Conservation (phyloP, 129 eudicot genomes). For the Flaveria trinervia region DNA sequence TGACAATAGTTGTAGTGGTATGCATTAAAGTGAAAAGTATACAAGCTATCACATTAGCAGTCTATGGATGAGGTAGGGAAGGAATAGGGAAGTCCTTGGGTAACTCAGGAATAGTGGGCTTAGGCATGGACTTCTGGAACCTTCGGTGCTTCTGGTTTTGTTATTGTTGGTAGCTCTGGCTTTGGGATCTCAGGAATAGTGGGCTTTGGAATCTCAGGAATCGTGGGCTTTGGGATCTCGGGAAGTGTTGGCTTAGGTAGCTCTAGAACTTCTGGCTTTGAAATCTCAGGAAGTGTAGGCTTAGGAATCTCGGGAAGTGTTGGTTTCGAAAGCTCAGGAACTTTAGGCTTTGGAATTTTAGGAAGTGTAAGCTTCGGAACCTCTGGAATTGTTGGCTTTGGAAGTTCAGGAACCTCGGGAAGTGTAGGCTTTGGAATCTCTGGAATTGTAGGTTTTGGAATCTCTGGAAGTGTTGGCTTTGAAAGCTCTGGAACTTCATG, state of each 20-base stretch:
- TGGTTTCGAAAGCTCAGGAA: slow-evolving; percentile 20
- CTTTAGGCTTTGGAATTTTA: slow-evolving; percentile 5
- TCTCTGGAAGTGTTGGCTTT: neutral
- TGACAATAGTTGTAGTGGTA: neutral
- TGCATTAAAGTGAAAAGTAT: neutral
- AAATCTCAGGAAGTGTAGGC: slow-evolving; percentile 10
- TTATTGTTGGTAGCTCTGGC: slow-evolving; percentile 16
- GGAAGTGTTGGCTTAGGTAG: slow-evolving; percentile 25
- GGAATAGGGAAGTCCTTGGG: slow-evolving; percentile 40
- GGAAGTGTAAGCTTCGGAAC: slow-evolving; percentile 9
- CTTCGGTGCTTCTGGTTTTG: neutral
- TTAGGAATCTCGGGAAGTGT: slow-evolving; percentile 9
- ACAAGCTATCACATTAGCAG: neutral
- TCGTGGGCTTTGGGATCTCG: slow-evolving; percentile 26
- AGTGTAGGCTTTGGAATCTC: slow-evolving; percentile 20
- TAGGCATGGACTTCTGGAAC: neutral
- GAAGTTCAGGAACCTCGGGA: neutral
- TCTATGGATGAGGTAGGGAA: slow-evolving; percentile 31
- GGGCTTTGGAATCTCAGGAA: neutral
- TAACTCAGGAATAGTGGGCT: slow-evolving; percentile 32
- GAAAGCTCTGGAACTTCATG: slow-evolving; percentile 9
- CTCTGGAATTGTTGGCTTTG: slow-evolving; percentile 16
- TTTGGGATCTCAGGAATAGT: slow-evolving; percentile 22
- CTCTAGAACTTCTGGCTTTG: slow-evolving; percentile 22
- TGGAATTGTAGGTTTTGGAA: slow-evolving; percentile 15